Evolutionary conservation across 1,284 basidiomycete species (phyloP).

Genomic region (Mrakiaceae sp.): DNA sequence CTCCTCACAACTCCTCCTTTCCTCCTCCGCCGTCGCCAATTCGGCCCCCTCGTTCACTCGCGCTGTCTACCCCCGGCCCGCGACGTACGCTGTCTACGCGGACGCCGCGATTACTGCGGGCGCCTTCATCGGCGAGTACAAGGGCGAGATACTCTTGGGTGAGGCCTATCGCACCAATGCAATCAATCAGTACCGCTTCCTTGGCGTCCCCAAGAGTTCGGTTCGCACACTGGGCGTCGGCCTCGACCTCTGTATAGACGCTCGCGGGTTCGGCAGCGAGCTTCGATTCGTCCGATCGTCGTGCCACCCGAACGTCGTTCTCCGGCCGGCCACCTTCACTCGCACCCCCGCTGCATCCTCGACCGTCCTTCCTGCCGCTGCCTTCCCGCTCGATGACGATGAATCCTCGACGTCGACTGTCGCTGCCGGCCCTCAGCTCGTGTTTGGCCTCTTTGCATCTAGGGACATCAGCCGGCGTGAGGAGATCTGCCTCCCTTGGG

Average conservation of each 20-base stretch:
- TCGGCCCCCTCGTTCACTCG: conserved; percentile 5
- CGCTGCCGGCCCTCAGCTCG: conserved; percentile 41
- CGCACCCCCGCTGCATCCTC: conserved; percentile 18
- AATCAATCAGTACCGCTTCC: conserved; percentile 42
- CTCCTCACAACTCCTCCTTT: conserved; percentile 2
- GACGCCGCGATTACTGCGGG: conserved; percentile 23
- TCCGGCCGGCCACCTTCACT: conserved; percentile 61
- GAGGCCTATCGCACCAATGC: conserved; percentile 36
- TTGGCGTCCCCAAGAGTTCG: conserved; percentile 47
- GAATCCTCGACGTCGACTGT: conserved; percentile 18
- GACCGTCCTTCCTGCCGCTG: conserved; percentile 5
- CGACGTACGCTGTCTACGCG: conserved; percentile 32
- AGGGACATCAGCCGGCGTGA: conserved; percentile 65
- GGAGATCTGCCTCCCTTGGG: conserved; percentile 86
- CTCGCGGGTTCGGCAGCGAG: conserved; percentile 62
- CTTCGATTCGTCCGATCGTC: conserved; percentile 68
- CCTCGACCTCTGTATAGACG: conserved; percentile 69
- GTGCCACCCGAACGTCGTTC: conserved; percentile 78
- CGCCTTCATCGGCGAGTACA: conserved; percentile 31
- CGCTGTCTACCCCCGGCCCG: conserved; percentile 28
- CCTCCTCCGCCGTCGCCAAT: conserved; percentile 8
- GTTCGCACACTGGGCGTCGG: conserved; percentile 74
- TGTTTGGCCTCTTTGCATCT: conserved; percentile 74
- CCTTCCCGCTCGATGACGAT: conserved; percentile 3
- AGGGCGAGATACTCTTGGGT: conserved; percentile 30